These are phyloP conservation scores for Fibroporia radiculosa DNA, from an alignment of 768 basidiomycete genomes.

Conservation along the genomic window DNA sequence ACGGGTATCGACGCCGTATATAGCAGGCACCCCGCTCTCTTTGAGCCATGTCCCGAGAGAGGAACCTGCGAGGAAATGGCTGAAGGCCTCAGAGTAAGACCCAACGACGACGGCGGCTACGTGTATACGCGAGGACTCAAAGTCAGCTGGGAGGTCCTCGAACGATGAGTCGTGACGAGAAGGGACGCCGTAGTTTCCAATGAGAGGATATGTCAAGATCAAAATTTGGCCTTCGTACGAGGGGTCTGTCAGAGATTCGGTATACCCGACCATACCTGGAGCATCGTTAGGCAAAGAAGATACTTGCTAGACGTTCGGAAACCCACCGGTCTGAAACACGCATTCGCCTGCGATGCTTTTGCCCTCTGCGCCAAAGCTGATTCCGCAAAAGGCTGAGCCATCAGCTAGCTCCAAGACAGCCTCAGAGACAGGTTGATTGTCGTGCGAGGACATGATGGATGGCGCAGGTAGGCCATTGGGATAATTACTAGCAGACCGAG, in stretches of 20 bases:
- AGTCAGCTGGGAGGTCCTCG: slow-evolving; percentile 60
- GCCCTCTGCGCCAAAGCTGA: slow-evolving; percentile 87
- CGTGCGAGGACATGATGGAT: slow-evolving; percentile 27
- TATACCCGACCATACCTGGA: slow-evolving; percentile 97
- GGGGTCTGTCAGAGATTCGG: slow-evolving; percentile 95
- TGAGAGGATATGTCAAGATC: slow-evolving; percentile 90
- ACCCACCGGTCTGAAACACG: slow-evolving; percentile 96
- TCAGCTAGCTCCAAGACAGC: slow-evolving; percentile 86
- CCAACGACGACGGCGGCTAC: slow-evolving; percentile 87
- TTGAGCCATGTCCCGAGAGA: slow-evolving; percentile 90
- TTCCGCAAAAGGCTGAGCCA: slow-evolving; percentile 80
- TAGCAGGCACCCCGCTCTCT: slow-evolving; percentile 89
- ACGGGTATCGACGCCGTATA: slow-evolving; percentile 94
- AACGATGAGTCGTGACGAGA: slow-evolving; percentile 43
- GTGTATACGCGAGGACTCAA: slow-evolving; percentile 95
- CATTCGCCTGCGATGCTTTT: slow-evolving; percentile 96
- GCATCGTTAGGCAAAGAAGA: slow-evolving; percentile 4
- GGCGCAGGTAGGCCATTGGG: slow-evolving; percentile 28
- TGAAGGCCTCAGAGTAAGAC: slow-evolving; percentile 90
- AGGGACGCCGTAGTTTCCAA: slow-evolving; percentile 98
- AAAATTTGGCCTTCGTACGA: slow-evolving; percentile 99
- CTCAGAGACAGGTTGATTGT: slow-evolving; percentile 29
- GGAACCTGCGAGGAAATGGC: slow-evolving; percentile 87
- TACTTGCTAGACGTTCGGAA: slow-evolving; percentile 3
- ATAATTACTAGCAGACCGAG: slow-evolving; percentile 36